These are phyloP conservation scores for slime mould (Dictyostelium discoideum) DNA, from an alignment of 78 protist genomes.

Conservation along the genomic window DNA sequence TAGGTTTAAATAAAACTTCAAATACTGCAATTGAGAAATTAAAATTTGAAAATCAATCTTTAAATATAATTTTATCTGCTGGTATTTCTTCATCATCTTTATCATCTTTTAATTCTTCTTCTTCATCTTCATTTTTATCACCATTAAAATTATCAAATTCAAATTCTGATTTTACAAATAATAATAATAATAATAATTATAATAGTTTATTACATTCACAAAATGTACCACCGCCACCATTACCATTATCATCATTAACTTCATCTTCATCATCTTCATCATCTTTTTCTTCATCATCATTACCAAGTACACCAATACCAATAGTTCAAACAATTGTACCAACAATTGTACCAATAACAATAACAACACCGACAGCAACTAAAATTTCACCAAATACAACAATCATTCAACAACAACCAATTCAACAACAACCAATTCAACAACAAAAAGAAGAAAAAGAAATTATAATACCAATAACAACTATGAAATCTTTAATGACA, in stretches of 20 bases:
- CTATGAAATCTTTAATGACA: constrained; percentile 53
- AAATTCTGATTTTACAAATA: background rate
- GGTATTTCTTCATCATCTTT: background rate
- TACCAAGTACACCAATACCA: background rate
- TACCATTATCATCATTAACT: background rate
- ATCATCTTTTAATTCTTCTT: background rate
- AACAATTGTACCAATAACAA: background rate
- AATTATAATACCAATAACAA: background rate
- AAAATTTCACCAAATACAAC: background rate
- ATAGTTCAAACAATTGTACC: background rate
- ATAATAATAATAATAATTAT: background rate
- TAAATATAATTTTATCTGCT: background rate
- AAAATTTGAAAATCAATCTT: background rate
- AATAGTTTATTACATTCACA: background rate
- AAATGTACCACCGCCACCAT: background rate
- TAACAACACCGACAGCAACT: background rate
- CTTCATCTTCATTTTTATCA: background rate
- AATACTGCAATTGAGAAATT: constrained; percentile 25
- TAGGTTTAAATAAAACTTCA: constrained; percentile 52
- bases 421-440: background rate
- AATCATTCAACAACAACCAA: background rate
- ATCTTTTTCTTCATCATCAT: background rate
- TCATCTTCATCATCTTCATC: background rate
- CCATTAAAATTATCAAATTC: background rate
- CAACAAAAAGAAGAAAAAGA: background rate